Evolutionary conservation across 176 grass and related monocot species (phyloP).

Genomic region (Tillandsia leiboldiana): DNA sequence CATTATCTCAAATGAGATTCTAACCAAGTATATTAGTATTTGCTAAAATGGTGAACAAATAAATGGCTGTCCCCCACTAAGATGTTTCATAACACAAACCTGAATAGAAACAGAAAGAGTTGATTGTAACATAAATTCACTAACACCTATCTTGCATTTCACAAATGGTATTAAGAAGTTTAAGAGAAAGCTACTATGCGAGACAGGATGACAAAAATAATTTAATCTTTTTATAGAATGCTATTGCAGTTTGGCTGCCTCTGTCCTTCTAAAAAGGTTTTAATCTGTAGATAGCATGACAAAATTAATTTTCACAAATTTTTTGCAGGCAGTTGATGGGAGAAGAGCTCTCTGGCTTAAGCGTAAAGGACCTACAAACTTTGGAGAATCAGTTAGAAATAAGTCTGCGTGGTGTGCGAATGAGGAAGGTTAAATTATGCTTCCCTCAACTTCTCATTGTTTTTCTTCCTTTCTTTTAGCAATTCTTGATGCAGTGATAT

Average conservation of each 20-base stretch:
- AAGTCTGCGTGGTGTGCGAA: slow-evolving; percentile 36
- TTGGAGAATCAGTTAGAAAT: slow-evolving; percentile 66
- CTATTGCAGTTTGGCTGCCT: too few relatives aligned
- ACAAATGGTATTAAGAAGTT: neutral
- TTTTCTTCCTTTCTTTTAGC: slow-evolving; percentile 10
- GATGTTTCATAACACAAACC: too few relatives aligned
- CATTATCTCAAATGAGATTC: too few relatives aligned
- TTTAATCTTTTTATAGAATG: too few relatives aligned
- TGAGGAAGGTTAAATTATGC: slow-evolving; percentile 45
- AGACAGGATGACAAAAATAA: neutral
- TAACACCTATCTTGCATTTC: slow-evolving; percentile 1
- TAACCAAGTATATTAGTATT: too few relatives aligned
- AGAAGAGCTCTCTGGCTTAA: slow-evolving; percentile 56
- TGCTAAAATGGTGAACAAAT: too few relatives aligned
- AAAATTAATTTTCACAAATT: neutral
- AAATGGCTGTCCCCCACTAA: too few relatives aligned
- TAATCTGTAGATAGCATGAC: neutral
- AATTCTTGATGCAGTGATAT: slow-evolving; percentile 5
- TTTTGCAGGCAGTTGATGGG: slow-evolving; percentile 61
- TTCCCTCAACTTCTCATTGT: slow-evolving; percentile 1
- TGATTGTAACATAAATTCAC: neutral
- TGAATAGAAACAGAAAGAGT: too few relatives aligned
- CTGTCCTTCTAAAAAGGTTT: too few relatives aligned
- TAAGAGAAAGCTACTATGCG: neutral
- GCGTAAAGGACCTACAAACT: slow-evolving; percentile 56